A percentile compares a stretch with the other conserved stretches of the same genome.
phyloP scores from a whole-genome alignment of 2,329 filamentous ascomycete genomes.

The Akanthomyces muscarius region DNA sequence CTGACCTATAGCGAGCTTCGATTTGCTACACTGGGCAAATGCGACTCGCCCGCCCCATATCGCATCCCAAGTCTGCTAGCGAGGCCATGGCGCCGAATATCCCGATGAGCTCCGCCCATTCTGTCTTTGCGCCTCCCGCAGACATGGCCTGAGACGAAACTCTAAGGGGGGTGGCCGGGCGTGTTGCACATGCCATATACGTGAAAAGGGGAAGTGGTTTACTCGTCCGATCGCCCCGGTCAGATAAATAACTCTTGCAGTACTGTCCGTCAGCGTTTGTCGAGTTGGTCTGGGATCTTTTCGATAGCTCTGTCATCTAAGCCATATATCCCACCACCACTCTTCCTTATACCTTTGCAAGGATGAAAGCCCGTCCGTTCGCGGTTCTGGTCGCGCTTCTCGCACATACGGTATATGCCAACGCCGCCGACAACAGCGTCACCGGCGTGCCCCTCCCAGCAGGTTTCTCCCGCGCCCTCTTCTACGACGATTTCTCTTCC shows the following conservation, averaged over 20 bases:
- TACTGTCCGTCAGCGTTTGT: not conserved
- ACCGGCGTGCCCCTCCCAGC: slow-evolving; percentile 10
- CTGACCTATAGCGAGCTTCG: not conserved
- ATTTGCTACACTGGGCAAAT: not conserved
- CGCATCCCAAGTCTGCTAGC: not conserved
- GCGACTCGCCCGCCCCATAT: not conserved
- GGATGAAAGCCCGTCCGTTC: not conserved
- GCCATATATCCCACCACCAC: no score
- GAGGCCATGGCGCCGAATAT: not conserved
- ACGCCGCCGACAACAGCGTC: not conserved
- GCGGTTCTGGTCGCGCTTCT: not conserved
- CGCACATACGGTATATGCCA: not conserved
- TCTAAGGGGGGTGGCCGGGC: not conserved
- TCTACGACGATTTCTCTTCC: slow-evolving; percentile 28
- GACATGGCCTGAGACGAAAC: slow-evolving; percentile 6
- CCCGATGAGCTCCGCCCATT: not conserved
- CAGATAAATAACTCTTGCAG: not conserved
- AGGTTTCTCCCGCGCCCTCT: slow-evolving; percentile 24
- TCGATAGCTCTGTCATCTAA: not conserved
- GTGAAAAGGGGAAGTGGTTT: not conserved
- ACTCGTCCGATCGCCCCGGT: no score
- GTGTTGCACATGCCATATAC: not conserved
- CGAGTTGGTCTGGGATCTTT: not conserved
- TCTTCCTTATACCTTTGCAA: not conserved
- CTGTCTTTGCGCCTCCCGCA: not conserved